These are phyloP conservation scores for Bocquillonia castaneifolia DNA, from an alignment of 441 rosid species.

Conservation along the genomic window DNA sequence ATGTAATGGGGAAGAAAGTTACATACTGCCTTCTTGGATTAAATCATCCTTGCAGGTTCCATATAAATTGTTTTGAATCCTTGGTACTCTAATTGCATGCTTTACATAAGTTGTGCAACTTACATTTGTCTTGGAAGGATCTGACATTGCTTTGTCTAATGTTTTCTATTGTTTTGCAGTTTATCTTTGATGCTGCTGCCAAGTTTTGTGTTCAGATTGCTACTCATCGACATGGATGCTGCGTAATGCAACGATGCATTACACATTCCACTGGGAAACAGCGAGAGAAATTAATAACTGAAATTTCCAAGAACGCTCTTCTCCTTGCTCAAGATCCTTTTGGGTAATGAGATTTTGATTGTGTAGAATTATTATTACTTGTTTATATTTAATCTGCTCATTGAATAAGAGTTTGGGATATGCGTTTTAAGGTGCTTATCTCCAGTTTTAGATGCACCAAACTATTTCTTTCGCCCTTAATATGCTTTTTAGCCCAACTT, in stretches of 20 bases:
- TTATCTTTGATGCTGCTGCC: conserved; percentile 61
- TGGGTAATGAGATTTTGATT: conserved; percentile 42
- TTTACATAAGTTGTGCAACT: background rate
- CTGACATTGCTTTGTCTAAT: conserved; percentile 4
- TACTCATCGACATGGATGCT: conserved; percentile 76
- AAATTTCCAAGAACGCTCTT: conserved; percentile 52
- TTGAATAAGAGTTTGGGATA: no score
- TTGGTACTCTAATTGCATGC: background rate
- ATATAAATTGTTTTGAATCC: background rate
- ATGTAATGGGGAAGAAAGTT: background rate
- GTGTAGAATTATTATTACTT: background rate
- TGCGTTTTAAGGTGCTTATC: background rate
- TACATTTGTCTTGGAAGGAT: conserved; percentile 5
- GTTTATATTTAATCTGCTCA: no score
- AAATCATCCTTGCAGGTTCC: background rate
- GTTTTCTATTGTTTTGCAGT: conserved; percentile 36
- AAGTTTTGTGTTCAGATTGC: conserved; percentile 65
- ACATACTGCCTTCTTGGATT: background rate
- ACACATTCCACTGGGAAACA: conserved; percentile 44
- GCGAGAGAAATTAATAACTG: conserved; percentile 46
- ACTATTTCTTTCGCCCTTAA: background rate
- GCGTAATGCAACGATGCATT: conserved; percentile 72
- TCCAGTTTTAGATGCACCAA: background rate
- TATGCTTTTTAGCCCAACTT: background rate
- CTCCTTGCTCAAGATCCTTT: conserved; percentile 76